These are phyloP conservation scores for Alternaria triticimaculans DNA, from an alignment of 2,329 filamentous ascomycete species.

Conservation along the genomic window DNA sequence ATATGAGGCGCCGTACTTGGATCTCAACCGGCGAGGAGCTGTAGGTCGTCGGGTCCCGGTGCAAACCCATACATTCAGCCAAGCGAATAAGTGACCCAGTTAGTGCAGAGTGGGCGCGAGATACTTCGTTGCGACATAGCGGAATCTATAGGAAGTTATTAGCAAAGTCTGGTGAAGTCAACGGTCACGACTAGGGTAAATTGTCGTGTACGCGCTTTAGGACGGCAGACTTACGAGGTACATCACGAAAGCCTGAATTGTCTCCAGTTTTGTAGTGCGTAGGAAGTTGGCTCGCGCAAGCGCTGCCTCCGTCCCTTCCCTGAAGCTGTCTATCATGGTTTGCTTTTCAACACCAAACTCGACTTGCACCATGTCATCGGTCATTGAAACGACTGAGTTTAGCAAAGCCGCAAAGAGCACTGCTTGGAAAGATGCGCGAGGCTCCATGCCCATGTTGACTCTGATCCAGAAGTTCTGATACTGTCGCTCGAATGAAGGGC, in stretches of 20 bases:
- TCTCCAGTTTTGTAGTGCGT: conserved; percentile 74
- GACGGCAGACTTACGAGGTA: conserved; percentile 65
- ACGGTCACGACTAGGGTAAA: neutral
- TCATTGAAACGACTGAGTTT: conserved; percentile 71
- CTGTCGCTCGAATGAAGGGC: conserved; percentile 69
- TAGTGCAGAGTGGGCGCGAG: conserved; percentile 74
- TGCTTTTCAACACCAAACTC: conserved; percentile 65
- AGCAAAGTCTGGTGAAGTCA: neutral
- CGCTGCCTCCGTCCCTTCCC: conserved; percentile 69
- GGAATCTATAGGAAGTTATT: conserved; percentile 61
- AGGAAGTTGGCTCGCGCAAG: conserved; percentile 74
- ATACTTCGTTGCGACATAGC: conserved; percentile 74
- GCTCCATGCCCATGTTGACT: conserved; percentile 65
- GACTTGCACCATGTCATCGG: conserved; percentile 58
- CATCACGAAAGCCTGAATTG: conserved; percentile 77
- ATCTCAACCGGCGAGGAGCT: conserved; percentile 71
- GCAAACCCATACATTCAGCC: conserved; percentile 78
- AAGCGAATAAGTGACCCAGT: conserved; percentile 75
- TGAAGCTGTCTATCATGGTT: conserved; percentile 62
- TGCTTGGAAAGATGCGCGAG: conserved; percentile 69
- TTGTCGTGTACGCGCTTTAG: no score
- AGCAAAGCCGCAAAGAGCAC: conserved; percentile 74
- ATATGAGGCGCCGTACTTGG: conserved; percentile 73
- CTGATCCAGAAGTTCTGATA: conserved; percentile 72
- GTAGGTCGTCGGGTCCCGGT: conserved; percentile 73